Evolutionary conservation across 495 filamentous ascomycete species (phyloP).

Genomic region (Copromyces sp.): DNA sequence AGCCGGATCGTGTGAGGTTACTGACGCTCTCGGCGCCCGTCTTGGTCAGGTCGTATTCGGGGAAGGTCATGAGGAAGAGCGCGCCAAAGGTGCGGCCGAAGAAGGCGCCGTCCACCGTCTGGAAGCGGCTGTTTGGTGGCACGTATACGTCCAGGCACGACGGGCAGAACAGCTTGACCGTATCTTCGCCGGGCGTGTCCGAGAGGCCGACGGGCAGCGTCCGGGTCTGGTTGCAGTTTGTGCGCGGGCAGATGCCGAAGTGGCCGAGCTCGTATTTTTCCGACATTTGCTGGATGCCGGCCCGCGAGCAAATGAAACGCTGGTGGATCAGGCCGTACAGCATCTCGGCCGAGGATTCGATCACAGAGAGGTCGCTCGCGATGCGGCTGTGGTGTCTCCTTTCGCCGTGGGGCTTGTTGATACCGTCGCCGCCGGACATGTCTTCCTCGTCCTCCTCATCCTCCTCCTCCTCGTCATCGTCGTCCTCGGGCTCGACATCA

Average conservation of each 20-base stretch:
- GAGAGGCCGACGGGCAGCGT: constrained; percentile 87
- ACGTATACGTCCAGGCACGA: constrained; percentile 95
- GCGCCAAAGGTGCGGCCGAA: constrained; percentile 91
- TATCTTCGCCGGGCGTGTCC: constrained; percentile 92
- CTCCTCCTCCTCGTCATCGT: constrained; percentile 74
- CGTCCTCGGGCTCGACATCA: constrained; percentile 92
- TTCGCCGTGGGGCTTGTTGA: constrained; percentile 43
- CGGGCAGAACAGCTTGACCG: constrained; percentile 96
- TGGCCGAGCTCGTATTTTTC: constrained; percentile 96
- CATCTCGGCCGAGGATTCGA: constrained; percentile 93
- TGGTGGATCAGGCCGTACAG: constrained; percentile 98
- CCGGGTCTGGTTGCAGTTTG: constrained; percentile 74
- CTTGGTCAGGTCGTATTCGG: constrained; percentile 73
- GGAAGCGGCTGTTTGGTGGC: constrained; percentile 92
- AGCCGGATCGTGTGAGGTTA: constrained; percentile 26
- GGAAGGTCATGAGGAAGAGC: constrained; percentile 97
- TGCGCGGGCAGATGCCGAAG: constrained; percentile 87
- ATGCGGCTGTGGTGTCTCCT: constrained; percentile 78
- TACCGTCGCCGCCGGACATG: constrained; percentile 42
- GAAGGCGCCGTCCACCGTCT: constrained; percentile 96
- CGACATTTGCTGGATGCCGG: constrained; percentile 96
- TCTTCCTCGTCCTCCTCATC: constrained; percentile 75
- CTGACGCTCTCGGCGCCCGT: constrained; percentile 35
- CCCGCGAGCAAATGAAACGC: constrained; percentile 94
- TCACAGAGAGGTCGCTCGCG: constrained; percentile 82